A percentile compares a stretch with the other conserved stretches of the same genome.
Conservation (phyloP, 2,329 filamentous ascomycete species). For the Fonsecaea nubica region DNA sequence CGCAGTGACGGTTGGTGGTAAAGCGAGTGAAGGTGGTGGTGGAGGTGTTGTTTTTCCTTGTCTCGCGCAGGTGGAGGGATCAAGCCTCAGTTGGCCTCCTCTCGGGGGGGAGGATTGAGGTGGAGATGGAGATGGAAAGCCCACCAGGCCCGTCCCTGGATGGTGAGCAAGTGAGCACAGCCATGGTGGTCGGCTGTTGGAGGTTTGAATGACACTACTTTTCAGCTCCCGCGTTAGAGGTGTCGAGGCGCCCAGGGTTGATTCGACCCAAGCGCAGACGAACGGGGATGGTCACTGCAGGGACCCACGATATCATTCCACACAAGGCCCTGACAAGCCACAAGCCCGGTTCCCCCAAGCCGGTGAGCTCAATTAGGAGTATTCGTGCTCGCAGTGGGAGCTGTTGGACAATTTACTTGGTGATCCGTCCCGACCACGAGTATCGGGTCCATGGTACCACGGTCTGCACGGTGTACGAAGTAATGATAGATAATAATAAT, state of each 20-base stretch:
- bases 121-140: conserved; percentile 3
- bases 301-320: conserved; percentile 23
- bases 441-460: neutral
- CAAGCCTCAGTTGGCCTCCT: neutral
- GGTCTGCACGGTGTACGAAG: neutral
- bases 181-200: neutral
- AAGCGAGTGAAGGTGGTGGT: conserved; percentile 7
- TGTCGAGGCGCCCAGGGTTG: conserved; percentile 16
- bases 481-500: neutral
- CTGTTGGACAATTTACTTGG: neutral
- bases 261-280: conserved; percentile 5
- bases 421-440: neutral
- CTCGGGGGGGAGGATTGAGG: neutral
- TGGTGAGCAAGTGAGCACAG: neutral
- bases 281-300: conserved; percentile 1
- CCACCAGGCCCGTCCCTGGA: conserved; percentile 1
- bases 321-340: conserved; percentile 16
- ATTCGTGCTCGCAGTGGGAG: neutral
- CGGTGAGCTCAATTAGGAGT: conserved; percentile 8
- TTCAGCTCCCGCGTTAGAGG: conserved; percentile 20
- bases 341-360: conserved; percentile 5
- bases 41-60: conserved; percentile 9
- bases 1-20: conserved; percentile 4
- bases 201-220: neutral
- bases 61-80: conserved; percentile 4